phyloP scores from a whole-genome alignment of 2,329 filamentous ascomycete genomes.

The Penicillium freii region DNA sequence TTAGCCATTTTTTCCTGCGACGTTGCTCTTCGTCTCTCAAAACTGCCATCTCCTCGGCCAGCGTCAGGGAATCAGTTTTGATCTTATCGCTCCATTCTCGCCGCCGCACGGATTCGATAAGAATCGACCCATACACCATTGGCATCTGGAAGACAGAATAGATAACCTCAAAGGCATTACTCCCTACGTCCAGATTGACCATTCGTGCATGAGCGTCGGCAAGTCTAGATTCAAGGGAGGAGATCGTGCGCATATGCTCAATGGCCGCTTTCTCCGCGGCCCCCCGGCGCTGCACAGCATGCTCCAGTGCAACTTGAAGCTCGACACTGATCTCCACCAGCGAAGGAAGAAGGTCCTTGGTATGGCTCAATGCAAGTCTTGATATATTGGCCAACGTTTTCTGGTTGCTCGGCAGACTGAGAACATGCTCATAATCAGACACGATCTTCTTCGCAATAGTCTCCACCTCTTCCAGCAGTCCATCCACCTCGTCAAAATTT shows the following conservation, averaged over 20 bases:
- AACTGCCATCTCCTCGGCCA: conserved; percentile 88
- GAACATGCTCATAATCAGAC: conserved; percentile 76
- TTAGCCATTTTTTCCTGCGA: conserved; percentile 85
- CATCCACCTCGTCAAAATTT: conserved; percentile 61
- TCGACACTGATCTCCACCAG: conserved; percentile 58
- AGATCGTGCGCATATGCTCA: conserved; percentile 77
- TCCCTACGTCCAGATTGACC: conserved; percentile 69
- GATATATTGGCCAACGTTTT: conserved; percentile 62
- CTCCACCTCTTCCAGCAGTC: conserved; percentile 79
- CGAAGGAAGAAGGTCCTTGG: conserved; percentile 61
- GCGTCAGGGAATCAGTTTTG: conserved; percentile 76
- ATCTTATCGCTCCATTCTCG: conserved; percentile 92
- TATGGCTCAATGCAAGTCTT: conserved; percentile 63
- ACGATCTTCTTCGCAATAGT: conserved; percentile 82
- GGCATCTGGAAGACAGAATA: conserved; percentile 79
- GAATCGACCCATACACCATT: conserved; percentile 82
- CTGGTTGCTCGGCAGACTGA: conserved; percentile 66
- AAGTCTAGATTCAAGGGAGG: conserved; percentile 73
- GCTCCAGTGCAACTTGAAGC: conserved; percentile 49
- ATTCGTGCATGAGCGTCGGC: conserved; percentile 71
- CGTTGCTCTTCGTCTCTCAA: conserved; percentile 93
- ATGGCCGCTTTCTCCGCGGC: conserved; percentile 63
- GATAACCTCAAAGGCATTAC: conserved; percentile 77
- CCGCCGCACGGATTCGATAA: conserved; percentile 80
- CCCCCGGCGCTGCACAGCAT: conserved; percentile 64